Percentiles rank a stretch among this genome's conserved stretches.
Evolutionary conservation across 306 rosid genomes (phyloP).

Genomic region (Trifolium dubium): DNA sequence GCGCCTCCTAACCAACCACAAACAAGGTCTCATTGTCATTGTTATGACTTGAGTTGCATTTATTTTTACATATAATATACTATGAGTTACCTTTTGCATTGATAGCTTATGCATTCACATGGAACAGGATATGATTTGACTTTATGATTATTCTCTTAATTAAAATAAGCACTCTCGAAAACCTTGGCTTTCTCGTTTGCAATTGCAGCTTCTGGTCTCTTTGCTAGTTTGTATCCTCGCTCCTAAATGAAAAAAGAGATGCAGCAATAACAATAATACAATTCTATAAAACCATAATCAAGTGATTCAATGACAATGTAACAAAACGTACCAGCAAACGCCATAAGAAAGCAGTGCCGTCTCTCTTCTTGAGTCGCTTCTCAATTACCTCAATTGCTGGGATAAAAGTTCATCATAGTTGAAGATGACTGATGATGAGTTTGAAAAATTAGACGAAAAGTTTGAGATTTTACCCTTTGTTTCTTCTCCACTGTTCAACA

Average conservation of each 20-base stretch:
- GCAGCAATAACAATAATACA: background rate
- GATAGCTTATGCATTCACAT: background rate
- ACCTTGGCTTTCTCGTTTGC: constrained; percentile 63
- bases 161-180: constrained; percentile 70
- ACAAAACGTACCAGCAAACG: constrained; percentile 63
- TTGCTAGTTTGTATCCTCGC: constrained; percentile 61
- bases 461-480: constrained; percentile 55
- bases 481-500: constrained; percentile 65
- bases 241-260: constrained; percentile 51
- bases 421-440: constrained; percentile 9
- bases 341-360: constrained; percentile 73
- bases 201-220: constrained; percentile 61
- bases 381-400: constrained; percentile 69
- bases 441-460: constrained; percentile 1
- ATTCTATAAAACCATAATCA: background rate
- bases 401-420: constrained; percentile 10
- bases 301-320: background rate
- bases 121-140: background rate
- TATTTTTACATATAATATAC: background rate
- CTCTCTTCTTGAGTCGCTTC: constrained; percentile 62
- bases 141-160: constrained; percentile 34
- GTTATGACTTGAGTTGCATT: constrained; percentile 10
- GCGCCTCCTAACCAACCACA: constrained; percentile 28
- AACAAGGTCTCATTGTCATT: constrained; percentile 2
- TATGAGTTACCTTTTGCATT: constrained; percentile 17